Evolutionary conservation across 306 rosid species (phyloP), one percentile per base, ranked within the genome.

Genomic region (Spatholobus suberectus): DNA sequence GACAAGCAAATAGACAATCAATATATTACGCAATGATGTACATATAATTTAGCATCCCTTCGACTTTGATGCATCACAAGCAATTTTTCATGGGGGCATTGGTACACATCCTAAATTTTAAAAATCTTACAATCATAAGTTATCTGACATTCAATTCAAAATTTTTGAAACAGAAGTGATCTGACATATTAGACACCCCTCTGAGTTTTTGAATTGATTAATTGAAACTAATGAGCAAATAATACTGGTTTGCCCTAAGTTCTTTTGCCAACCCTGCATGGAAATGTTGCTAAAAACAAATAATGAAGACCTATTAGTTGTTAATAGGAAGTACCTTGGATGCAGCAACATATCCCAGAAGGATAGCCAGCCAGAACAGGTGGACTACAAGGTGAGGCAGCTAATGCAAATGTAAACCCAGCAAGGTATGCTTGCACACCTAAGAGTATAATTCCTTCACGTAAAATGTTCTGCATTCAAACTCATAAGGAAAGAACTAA

Each of bases 391-490:
- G 98, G 98, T 32, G 98, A 95, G 86, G 98, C 98, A 65, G 98
- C 98, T 86, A 93, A 88, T 62, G 98, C 98, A 87, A 95, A 95
- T 29, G 98, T 92, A 84, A 92, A 98, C 81, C 98, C 98, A 61
- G 98, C 98, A 35, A 95, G 88, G 86, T 93, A 95, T 51, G 98
- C 98, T 89, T 93, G 98, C 80, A 93, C 97, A 70, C 98, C 98
- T 93, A 68, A 6, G 72, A 75, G 71, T 75, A 78, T 71, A 81
- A 71, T 71, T 81, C 75, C 46, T 70, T 71, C 63, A 71, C 20
- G 35, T 57, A 35, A 69, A 81, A 84, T 61, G n/a, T n/a, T n/a
- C n/a, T n/a, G n/a, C n/a, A 27, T 70, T 75, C 35, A 74, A 59
- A 70, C 38, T 47, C 24, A 62, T 62, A 63, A 26, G 65, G 29